Conservation (phyloP, 805 yeast genomes). For the Teunomyces aglyptinius region DNA sequence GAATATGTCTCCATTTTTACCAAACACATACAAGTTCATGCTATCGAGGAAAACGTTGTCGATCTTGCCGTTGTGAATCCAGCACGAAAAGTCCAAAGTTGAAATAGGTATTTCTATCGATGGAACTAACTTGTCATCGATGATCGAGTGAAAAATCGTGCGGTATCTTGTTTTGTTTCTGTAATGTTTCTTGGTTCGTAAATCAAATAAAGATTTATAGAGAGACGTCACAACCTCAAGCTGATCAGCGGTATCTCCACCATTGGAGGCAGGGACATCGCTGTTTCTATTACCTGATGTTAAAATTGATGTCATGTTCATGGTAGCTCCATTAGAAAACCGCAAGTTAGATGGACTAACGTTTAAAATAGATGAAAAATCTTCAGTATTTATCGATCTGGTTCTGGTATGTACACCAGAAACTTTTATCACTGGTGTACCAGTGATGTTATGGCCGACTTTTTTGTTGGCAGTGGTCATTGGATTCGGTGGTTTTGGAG, state of each 20-base stretch:
- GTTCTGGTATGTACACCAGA: constrained; percentile 9
- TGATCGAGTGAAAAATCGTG: constrained; percentile 35
- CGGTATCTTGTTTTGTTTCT: constrained; percentile 11
- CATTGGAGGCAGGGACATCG: background rate
- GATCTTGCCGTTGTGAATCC: constrained; percentile 35
- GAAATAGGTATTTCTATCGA: constrained; percentile 37
- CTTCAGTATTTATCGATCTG: constrained; percentile 11
- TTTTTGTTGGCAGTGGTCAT: background rate
- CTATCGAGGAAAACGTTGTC: constrained; percentile 30
- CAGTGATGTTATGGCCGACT: background rate
- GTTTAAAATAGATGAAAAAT: constrained; percentile 5
- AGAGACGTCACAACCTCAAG: constrained; percentile 28
- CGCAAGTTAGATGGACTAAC: constrained; percentile 1
- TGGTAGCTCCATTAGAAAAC: constrained; percentile 10
- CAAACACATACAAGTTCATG: constrained; percentile 35
- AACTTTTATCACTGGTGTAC: background rate
- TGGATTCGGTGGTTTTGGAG: background rate
- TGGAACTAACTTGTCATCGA: constrained; percentile 37
- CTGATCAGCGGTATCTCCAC: constrained; percentile 10
- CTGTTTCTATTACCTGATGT: constrained; percentile 1
- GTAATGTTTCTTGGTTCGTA: constrained; percentile 35
- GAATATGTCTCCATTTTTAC: constrained; percentile 41
- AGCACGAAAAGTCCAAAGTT: constrained; percentile 30
- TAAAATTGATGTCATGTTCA: constrained; percentile 25
- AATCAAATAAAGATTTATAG: constrained; percentile 34